Evolutionary conservation across 305 asterid genomes (phyloP).

Genomic region (Fraxinus floribunda): DNA sequence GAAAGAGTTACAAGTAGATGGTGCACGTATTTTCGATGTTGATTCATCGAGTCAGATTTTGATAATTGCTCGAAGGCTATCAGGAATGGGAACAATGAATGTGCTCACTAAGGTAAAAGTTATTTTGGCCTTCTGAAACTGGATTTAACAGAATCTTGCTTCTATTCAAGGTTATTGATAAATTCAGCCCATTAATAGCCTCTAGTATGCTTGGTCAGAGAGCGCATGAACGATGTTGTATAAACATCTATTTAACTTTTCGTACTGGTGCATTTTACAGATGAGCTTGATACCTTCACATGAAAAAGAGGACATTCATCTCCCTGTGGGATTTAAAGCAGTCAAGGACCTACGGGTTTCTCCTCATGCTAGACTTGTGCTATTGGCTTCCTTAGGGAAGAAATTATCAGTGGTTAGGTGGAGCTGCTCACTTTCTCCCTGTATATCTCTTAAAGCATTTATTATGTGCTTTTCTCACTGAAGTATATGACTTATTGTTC

Average conservation of each 20-base stretch:
- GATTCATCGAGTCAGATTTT: slow-evolving; percentile 50
- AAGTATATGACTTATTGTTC: slow-evolving; percentile 21
- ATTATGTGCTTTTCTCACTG: slow-evolving; percentile 24
- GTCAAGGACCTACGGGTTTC: slow-evolving; percentile 76
- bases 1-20: slow-evolving; percentile 63
- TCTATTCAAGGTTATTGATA: slow-evolving; percentile 13
- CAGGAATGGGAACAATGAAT: slow-evolving; percentile 62
- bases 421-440: slow-evolving; percentile 23
- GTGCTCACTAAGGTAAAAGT: slow-evolving; percentile 74
- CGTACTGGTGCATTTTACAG: slow-evolving; percentile 34
- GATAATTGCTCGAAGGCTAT: slow-evolving; percentile 68
- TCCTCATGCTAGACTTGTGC: slow-evolving; percentile 67
- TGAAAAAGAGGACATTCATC: slow-evolving; percentile 67
- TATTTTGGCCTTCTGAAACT: slow-evolving; percentile 25
- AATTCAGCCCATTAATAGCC: neutral
- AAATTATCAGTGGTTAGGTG: slow-evolving; percentile 73
- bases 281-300: slow-evolving; percentile 58
- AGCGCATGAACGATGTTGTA: neutral
- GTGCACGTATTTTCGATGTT: slow-evolving; percentile 81
- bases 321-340: slow-evolving; percentile 57
- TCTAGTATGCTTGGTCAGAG: neutral
- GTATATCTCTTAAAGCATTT: slow-evolving; percentile 6
- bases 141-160: slow-evolving; percentile 2
- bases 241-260: slow-evolving; percentile 11
- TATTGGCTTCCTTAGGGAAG: slow-evolving; percentile 84